Evolutionary conservation across 805 yeast genomes (phyloP), one percentile per base, ranked within the genome.

Genomic region (Lipomyces oligophaga): DNA sequence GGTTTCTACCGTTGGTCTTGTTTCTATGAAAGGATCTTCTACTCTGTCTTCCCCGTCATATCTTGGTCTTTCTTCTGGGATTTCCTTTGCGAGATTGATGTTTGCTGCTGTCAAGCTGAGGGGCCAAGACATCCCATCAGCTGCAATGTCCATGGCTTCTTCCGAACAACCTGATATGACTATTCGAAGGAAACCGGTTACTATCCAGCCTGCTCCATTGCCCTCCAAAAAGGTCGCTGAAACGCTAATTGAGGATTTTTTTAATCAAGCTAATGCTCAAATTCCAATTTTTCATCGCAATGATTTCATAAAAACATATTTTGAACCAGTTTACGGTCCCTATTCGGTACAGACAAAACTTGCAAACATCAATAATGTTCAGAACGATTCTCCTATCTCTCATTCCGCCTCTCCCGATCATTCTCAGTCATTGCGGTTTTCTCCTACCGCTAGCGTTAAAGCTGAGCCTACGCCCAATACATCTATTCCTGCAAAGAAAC

Each of bases 281-380:
- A 64, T 85, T 22, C 96, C 97, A 0, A 73, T 89, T 3, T 66
- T 88, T 38, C 96, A 89, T 62, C 73, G 96, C 25, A 95, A 86
- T 58, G 77, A 75, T 55, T 88, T 87, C 59, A 64, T 89, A 34
- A 68, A 69, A 38, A 68, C 71, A 22, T 80, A 79, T 59, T 88
- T 84, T 61, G 77, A 78, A 56, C 96, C 96, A 0, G 72, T 88
- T 1, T 88, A 88, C 62, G 96, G 97, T 0, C 65, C 72, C 3
- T 67, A 84, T 49, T 76, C 81, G 11, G 58, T 69, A 0, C 67
- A 68, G 25, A 67, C 78, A 1, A 68, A 80, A 4, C 67, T 85
- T 35, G 89, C 85, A 7, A 53, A 57, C 32, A 34, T 52, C 31
- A 52, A 36, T 45, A 49, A 52, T 32, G 54, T 52, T 6, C 44